phyloP scores from a whole-genome alignment of 2,329 filamentous ascomycete species.

The Paecilomyces sp. region DNA sequence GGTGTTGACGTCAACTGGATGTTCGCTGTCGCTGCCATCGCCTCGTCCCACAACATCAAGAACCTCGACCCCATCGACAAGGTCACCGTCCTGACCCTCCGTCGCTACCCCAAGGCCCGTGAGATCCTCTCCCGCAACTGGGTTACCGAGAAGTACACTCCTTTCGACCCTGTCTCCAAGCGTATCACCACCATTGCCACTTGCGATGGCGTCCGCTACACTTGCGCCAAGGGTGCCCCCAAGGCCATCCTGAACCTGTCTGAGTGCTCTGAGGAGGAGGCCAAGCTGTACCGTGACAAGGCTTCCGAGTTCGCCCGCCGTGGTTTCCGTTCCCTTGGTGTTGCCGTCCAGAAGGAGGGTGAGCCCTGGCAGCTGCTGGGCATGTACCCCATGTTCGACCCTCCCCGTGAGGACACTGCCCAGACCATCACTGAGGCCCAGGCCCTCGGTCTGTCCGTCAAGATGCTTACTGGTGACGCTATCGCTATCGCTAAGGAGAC shows the following conservation, averaged over 20 bases:
- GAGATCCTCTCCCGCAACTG: slow-evolving; percentile 69
- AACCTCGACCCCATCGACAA: slow-evolving; percentile 74
- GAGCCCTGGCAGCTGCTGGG: slow-evolving; percentile 67
- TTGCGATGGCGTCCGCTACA: slow-evolving; percentile 63
- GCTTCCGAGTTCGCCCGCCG: slow-evolving; percentile 67
- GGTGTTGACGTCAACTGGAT: slow-evolving; percentile 77
- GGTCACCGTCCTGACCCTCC: slow-evolving; percentile 68
- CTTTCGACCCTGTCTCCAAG: slow-evolving; percentile 69
- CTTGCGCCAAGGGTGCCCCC: slow-evolving; percentile 70
- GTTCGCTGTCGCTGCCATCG: slow-evolving; percentile 72
- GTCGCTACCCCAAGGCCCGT: slow-evolving; percentile 68
- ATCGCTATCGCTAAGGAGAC: slow-evolving; percentile 76
- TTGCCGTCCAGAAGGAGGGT: slow-evolving; percentile 70
- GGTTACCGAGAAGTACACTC: slow-evolving; percentile 68
- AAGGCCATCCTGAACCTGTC: slow-evolving; percentile 66
- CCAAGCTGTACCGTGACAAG: slow-evolving; percentile 63
- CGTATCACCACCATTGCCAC: slow-evolving; percentile 65
- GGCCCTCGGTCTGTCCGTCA: slow-evolving; percentile 67
- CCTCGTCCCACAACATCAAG: slow-evolving; percentile 72
- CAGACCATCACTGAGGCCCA: slow-evolving; percentile 72
- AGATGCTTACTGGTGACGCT: slow-evolving; percentile 77
- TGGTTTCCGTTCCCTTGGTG: slow-evolving; percentile 74
- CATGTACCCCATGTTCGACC: slow-evolving; percentile 75
- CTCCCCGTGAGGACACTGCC: slow-evolving; percentile 69
- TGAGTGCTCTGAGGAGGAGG: slow-evolving; percentile 58